Conservation (phyloP, 495 filamentous ascomycete genomes). For the Aspergillus cavernicola region DNA sequence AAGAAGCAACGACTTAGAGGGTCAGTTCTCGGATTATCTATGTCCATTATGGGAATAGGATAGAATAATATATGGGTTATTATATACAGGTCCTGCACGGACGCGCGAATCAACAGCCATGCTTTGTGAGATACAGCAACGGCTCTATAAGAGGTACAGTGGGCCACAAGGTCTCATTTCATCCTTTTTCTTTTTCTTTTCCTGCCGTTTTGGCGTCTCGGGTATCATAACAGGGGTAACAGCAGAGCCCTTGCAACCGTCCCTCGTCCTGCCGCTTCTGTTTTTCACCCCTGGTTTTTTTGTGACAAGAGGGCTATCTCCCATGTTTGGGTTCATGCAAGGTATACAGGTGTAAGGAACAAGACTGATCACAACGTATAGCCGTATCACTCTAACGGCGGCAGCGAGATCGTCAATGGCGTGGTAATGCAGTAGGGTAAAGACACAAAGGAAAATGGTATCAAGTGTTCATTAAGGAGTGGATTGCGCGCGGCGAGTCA, state of each 20-base stretch:
- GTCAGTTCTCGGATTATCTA: constrained; percentile 1
- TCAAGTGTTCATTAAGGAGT: constrained; percentile 30
- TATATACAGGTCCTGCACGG: constrained; percentile 23
- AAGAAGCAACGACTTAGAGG: neutral
- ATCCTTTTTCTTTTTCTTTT: neutral
- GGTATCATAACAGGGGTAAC: constrained; percentile 9
- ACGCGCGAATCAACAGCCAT: constrained; percentile 14
- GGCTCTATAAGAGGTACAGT: constrained; percentile 18
- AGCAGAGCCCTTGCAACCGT: neutral
- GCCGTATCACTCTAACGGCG: constrained; percentile 11
- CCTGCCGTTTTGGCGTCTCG: constrained; percentile 1
- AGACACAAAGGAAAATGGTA: constrained; percentile 17
- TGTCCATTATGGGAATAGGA: constrained; percentile 6
- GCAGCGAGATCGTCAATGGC: constrained; percentile 9
- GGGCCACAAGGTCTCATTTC: constrained; percentile 4
- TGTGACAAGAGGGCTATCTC: neutral
- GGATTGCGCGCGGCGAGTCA: constrained; percentile 37
- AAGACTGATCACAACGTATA: constrained; percentile 9
- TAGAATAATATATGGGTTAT: constrained; percentile 11
- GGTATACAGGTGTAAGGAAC: constrained; percentile 12
- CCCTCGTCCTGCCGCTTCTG: neutral
- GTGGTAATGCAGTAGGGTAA: constrained; percentile 13
- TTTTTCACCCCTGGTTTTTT: neutral
- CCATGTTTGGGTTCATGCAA: constrained; percentile 5
- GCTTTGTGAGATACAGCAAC: constrained; percentile 15